Base-by-base conservation (phyloP, 2,329 filamentous ascomycete genomes). In the Alternaria metachromatica region DNA sequence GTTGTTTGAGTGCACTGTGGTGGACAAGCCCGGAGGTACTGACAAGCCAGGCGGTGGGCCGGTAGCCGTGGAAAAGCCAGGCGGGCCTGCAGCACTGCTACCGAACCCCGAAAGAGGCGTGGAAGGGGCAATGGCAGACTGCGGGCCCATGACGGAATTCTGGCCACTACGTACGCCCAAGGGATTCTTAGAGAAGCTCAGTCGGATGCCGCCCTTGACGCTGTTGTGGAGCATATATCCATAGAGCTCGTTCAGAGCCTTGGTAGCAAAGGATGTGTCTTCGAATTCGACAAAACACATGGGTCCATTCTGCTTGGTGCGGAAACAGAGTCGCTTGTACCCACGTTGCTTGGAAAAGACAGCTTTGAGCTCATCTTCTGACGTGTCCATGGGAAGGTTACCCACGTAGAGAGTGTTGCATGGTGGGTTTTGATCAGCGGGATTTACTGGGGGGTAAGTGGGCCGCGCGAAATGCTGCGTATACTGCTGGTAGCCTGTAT, bases 231-330 rank as follows among this genome's bases (percentile, higher is more conserved):
- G 86, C 53, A 88, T 89, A 54, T 91, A 89, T 0, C 96, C 96
- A 74, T 98, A 97, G 2, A 98, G 86, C 60, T 97, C 93, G 68
- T 94, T 89, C 3, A 98, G 86, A 1, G 94, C 91, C 80, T 96
- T 97, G 45, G 95, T 97, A 1, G 96, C 95, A 75, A 93, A 95
- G 2, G 92, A 92, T 11, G 97, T 87, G 73, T 97, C 94, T 75
- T 98, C 95, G 72, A 98, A 99, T 80, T 99, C 96, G 41, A 99
- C 96, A 80, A 98, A 98, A 78, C 96, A 98, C 94, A 98, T 98
- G 2, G 95, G 95, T 0, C 95, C 95, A 72, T 97, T 97, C 69
- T 92, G 89, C 83, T 98, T 98, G 58, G 94, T 96, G 33, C 95
- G 88, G 85, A 97, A 97, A 77, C 94, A 97, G 8, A 99, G 88